Base-by-base conservation (phyloP, 73 alveolate species). In the Diophrys sp. region DNA sequence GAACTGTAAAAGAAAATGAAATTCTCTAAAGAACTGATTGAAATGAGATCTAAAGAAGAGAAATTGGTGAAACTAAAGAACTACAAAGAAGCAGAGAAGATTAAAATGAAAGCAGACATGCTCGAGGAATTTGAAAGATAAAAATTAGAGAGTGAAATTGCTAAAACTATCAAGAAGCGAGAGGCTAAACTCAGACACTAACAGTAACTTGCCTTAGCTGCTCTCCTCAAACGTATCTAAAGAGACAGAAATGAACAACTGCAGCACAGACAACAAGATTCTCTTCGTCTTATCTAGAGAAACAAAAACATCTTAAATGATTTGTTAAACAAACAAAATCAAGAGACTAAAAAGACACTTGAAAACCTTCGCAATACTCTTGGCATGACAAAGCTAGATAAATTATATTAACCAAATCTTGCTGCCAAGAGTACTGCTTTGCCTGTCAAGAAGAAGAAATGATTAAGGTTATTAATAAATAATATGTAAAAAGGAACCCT, bases 281-380 rank as follows among this genome's bases (percentile, higher is more conserved):
- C 74, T 2, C 78, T 28, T 29, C 1, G 79, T 55, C 81, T 87
- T 0, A 87, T 87, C 54, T 62, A 75, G 81, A 75, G 90, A 34
- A 87, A 87, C 70, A 82, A 78, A 62, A 87, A 87, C 54, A 81
- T 87, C 53, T 55, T 81, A 33, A 86, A 86, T 32, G 86, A 76
- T 44, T 53, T 86, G 27, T 53, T 86, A n/a, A 81, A 77, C 77
- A 86, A 86, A 54, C 93, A 86, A 70, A 86, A 86, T 32, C 56
- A 33, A 26, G 97, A 91, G 75, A 87, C 93, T 0, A 87, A 83
- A 84, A 87, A 78, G 70, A 89, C 97, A 1, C 75, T 87, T 53
- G 90, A 87, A 33, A 81, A 70, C 33, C 62, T 90, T 33, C 81
- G 82, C 57, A 34, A 71, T 67, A 87, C 85, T 2, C 70, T 90